A percentile compares a stretch with the other conserved stretches of the same genome.
Evolutionary conservation across 257 asterid genomes (phyloP).

Genomic region (Capsicum rhomboideum): DNA sequence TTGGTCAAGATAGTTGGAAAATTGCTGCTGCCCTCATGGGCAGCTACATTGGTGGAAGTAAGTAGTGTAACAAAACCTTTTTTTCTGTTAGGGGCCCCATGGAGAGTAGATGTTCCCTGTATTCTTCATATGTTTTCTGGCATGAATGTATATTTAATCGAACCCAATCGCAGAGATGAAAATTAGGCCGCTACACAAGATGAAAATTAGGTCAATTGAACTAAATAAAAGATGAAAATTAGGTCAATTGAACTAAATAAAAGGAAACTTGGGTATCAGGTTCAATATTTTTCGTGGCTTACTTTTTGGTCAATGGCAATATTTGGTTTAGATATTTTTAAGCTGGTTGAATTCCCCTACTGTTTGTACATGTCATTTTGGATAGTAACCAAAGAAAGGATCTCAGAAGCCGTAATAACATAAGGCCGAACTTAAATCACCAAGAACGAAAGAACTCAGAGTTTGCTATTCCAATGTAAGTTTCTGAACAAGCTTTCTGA

Average conservation of each 20-base stretch:
- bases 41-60: conserved; percentile 88
- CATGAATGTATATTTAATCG: background rate
- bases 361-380: background rate
- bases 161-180: background rate
- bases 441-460: background rate
- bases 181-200: background rate
- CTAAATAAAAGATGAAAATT: background rate
- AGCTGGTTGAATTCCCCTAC: background rate
- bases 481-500: background rate
- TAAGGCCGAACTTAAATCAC: background rate
- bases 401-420: background rate
- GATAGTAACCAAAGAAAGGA: background rate
- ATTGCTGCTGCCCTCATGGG: conserved; percentile 90
- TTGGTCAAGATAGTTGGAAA: conserved; percentile 81
- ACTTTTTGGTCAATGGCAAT: background rate
- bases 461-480: background rate
- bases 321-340: background rate
- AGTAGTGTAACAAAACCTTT: conserved; percentile 5
- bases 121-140: background rate
- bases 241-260: background rate
- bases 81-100: background rate
- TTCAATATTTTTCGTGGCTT: background rate
- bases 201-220: background rate
- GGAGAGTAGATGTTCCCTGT: background rate
- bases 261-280: background rate